A percentile compares a stretch with the other conserved stretches of the same genome.
Conservation (phyloP, 108 stramenopile species). For the Cyclostephanos invisitatus region DNA sequence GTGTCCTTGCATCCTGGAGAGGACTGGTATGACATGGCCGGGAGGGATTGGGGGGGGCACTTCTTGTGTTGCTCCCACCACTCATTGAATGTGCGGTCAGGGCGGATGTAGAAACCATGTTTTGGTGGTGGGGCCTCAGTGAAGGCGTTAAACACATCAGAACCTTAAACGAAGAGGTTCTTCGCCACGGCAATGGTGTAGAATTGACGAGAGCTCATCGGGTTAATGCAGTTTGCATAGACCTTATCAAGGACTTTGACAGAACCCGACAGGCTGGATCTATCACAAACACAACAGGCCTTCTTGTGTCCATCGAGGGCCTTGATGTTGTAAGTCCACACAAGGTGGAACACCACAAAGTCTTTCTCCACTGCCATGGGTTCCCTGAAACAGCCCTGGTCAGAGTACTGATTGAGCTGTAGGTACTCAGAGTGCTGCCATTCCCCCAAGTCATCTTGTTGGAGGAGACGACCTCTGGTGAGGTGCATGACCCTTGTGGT, state of each 20-base stretch:
- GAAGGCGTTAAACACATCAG: conserved; percentile 44
- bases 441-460: no score
- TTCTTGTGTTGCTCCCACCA: conserved; percentile 36
- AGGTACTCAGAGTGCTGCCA: no score
- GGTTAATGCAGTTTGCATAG: conserved; percentile 18
- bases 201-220: conserved; percentile 15
- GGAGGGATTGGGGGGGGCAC: conserved; percentile 19
- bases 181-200: conserved; percentile 16
- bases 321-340: not conserved
- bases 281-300: not conserved
- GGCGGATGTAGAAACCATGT: conserved; percentile 26
- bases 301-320: conserved; percentile 1
- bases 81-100: conserved; percentile 32
- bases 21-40: conserved; percentile 32
- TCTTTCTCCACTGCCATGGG: not conserved
- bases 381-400: no score
- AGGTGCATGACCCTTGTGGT: no score
- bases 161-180: conserved; percentile 10
- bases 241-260: not conserved
- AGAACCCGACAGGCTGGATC: not conserved
- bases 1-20: conserved; percentile 15
- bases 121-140: no score
- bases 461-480: no score
- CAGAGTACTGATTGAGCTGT: no score
- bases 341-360: not conserved